Base-by-base conservation (phyloP, 2,329 filamentous ascomycete species). In the Penicillium janthinellum region DNA sequence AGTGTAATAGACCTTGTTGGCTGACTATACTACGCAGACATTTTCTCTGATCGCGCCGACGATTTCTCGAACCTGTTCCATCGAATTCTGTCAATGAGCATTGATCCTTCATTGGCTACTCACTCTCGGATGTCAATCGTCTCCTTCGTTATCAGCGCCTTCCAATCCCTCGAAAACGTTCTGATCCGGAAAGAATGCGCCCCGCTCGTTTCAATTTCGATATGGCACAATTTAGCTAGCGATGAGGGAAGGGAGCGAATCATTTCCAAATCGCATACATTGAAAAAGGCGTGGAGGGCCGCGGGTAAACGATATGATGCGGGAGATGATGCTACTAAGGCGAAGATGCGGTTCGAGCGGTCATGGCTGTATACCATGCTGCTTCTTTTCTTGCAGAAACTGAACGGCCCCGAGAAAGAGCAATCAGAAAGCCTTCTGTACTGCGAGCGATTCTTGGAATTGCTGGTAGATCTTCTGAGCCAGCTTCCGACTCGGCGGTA, bases 131-230 rank as follows among this genome's bases (percentile, higher is more conserved):
- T 90, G 8, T 88, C 96, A 54, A 85, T 98, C n/a, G 81, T 99
- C 22, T 90, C 86, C 25, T 98, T 98, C 76, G 83, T 98, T 63
- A 96, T 96, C 53, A 87, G 89, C 66, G 91, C 94, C 38, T 99
- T 97, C 73, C 93, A 98, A 75, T 97, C 92, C 49, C 83, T 99
- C 35, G 96, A 99, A 74, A 93, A 88, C 72, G 85, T 86, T 39
- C 85, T 96, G 57, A 90, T 99, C 52, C 88, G 95, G 63, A 98
- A 97, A 75, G 95, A 99, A 81, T 98, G 95, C 76, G 95, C 94
- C 6, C 92, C 96, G 1, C 81, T 99, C 54, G 94, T 99, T 20
- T 95, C 92, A 12, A 96, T 99, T 68, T 89, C 91, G 0, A 92
- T 95, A 69, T 99, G 95, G 95, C 91, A 98, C 71, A 96, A 96